Percentiles rank a stretch among this genome's conserved stretches.
Evolutionary conservation across 2,329 filamentous ascomycete genomes (phyloP).

Genomic region (Elsinoe ampelina): DNA sequence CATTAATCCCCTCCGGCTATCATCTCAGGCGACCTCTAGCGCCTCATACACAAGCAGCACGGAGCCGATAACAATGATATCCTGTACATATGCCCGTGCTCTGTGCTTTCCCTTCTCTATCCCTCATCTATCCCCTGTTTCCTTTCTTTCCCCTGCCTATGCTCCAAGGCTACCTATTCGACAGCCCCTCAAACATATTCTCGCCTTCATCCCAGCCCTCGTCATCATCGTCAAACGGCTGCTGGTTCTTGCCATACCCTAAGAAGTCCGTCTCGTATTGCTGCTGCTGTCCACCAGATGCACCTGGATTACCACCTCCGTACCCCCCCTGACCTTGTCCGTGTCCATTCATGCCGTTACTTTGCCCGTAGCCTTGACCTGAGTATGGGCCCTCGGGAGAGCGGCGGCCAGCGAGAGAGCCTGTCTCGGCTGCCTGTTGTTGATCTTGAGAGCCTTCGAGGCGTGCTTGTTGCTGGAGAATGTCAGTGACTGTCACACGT

Average conservation of each 20-base stretch:
- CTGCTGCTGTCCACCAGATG: not conserved
- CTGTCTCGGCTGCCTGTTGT: conserved; percentile 12
- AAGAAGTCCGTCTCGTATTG: conserved; percentile 10
- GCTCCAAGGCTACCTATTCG: not conserved
- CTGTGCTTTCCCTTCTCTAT: not conserved
- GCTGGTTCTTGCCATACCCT: conserved; percentile 8
- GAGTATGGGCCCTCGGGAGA: conserved; percentile 1
- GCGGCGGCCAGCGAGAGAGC: conserved; percentile 1
- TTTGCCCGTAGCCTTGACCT: not conserved
- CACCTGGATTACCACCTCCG: not conserved
- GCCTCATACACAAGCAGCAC: not conserved
- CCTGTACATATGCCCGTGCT: conserved; percentile 9
- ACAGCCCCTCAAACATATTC: conserved; percentile 14
- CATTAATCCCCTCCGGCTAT: not conserved
- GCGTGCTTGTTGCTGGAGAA: conserved; percentile 24
- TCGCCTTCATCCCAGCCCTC: conserved; percentile 11
- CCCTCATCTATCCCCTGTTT: not conserved
- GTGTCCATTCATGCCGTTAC: not conserved
- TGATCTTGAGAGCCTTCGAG: conserved; percentile 19
- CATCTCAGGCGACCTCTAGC: not conserved
- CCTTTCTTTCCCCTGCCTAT: not conserved
- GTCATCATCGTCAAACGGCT: conserved; percentile 11
- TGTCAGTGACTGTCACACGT: conserved; percentile 6
- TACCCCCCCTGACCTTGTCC: not conserved
- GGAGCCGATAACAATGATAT: not conserved